Evolutionary conservation across 2,329 filamentous ascomycete genomes (phyloP).

Genomic region (Parafenestella ontariensis): DNA sequence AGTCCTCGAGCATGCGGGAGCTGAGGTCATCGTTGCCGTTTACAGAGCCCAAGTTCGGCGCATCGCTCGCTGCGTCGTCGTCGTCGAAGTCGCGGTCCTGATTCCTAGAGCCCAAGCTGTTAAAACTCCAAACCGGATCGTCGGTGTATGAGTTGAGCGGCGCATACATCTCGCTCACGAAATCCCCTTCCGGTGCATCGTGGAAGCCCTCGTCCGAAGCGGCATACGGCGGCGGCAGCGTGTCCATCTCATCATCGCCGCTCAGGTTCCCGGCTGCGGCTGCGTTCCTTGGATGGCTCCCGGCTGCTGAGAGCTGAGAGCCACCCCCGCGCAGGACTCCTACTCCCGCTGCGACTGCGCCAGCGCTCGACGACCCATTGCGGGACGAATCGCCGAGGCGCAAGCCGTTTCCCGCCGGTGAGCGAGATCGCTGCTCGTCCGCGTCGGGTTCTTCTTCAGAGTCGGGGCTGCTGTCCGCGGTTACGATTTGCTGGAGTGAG

Average conservation of each 20-base stretch:
- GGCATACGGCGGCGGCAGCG: slow-evolving; percentile 28
- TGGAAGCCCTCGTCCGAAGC: slow-evolving; percentile 26
- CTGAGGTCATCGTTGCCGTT: slow-evolving; percentile 23
- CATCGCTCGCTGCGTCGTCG: slow-evolving; percentile 33
- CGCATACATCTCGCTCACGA: slow-evolving; percentile 12
- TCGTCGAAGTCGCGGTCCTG: slow-evolving; percentile 21
- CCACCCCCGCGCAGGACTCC: slow-evolving; percentile 48
- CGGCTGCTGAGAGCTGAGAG: slow-evolving; percentile 41
- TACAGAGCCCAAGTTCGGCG: slow-evolving; percentile 25
- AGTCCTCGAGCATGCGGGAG: slow-evolving; percentile 37
- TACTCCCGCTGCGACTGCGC: slow-evolving; percentile 74
- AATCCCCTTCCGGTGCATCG: slow-evolving; percentile 2
- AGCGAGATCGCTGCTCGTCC: slow-evolving; percentile 48
- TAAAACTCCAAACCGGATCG: slow-evolving; percentile 33
- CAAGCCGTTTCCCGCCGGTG: slow-evolving; percentile 79
- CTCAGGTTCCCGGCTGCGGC: slow-evolving; percentile 43
- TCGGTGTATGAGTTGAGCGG: slow-evolving; percentile 13
- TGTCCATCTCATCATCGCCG: slow-evolving; percentile 29
- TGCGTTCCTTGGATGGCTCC: slow-evolving; percentile 44
- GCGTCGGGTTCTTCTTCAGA: slow-evolving; percentile 52
- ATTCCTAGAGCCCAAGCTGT: slow-evolving; percentile 6
- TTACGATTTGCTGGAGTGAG: slow-evolving; percentile 73
- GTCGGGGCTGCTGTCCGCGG: slow-evolving; percentile 59
- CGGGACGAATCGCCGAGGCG: slow-evolving; percentile 87
- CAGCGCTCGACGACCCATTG: slow-evolving; percentile 91